These are phyloP conservation scores for Phytopythium vexans DNA, from an alignment of 352 stramenopile species.

Conservation along the genomic window DNA sequence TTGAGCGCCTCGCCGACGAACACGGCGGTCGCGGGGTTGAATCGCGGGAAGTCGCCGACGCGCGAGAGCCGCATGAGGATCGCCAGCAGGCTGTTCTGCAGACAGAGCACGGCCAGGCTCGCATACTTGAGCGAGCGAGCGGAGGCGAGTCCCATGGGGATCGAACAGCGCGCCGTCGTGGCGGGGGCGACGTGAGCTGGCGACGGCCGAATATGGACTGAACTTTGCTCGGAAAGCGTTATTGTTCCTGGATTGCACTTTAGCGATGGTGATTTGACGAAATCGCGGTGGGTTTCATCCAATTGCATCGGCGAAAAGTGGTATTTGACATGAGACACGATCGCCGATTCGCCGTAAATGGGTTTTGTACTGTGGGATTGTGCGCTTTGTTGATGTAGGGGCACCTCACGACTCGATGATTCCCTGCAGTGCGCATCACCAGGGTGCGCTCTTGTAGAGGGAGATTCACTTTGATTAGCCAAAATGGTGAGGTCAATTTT, in stretches of 20 bases:
- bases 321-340: too few species aligned
- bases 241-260: not conserved
- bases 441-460: slow-evolving; percentile 1
- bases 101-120: slow-evolving; percentile 73
- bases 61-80: slow-evolving; percentile 83
- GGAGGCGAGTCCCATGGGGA: slow-evolving; percentile 24
- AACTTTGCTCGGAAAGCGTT: not conserved
- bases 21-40: slow-evolving; percentile 73
- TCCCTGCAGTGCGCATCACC: not conserved
- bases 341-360: too few species aligned
- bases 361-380: too few species aligned
- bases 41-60: slow-evolving; percentile 63
- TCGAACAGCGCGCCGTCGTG: not conserved
- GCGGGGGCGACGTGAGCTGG: not conserved
- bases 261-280: slow-evolving; percentile 5
- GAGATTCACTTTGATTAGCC: not conserved
- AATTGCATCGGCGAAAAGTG: too few species aligned
- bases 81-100: slow-evolving; percentile 75
- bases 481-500: too few species aligned
- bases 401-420: too few species aligned
- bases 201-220: slow-evolving; percentile 6
- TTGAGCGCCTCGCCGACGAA: slow-evolving; percentile 75
- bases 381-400: too few species aligned
- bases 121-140: slow-evolving; percentile 66
- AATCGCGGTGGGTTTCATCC: not conserved